These are phyloP conservation scores for Aspergillus baeticus DNA, from an alignment of 495 filamentous ascomycete genomes.

Conservation along the genomic window DNA sequence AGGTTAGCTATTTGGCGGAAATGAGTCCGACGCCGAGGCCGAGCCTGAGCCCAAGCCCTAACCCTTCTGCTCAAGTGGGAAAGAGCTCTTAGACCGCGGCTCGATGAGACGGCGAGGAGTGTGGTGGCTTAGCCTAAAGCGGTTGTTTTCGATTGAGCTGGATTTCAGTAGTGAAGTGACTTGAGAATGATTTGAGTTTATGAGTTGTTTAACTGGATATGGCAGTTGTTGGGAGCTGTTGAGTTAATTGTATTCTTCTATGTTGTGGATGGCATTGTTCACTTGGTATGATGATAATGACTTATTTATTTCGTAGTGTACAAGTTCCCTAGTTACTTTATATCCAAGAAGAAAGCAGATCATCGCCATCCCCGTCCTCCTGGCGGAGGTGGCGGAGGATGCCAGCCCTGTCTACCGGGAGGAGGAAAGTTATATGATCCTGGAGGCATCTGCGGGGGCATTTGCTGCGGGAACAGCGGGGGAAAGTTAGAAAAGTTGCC, in stretches of 20 bases:
- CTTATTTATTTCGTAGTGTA: background rate
- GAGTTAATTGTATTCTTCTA: background rate
- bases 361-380: slow-evolving; percentile 28
- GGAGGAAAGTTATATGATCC: slow-evolving; percentile 41
- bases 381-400: slow-evolving; percentile 27
- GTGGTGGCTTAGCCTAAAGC: too few species aligned
- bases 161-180: too few species aligned
- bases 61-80: too few species aligned
- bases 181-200: too few species aligned
- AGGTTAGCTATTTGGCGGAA: background rate
- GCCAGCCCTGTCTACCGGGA: slow-evolving; percentile 15
- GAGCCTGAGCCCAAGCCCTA: too few species aligned
- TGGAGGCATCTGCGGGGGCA: slow-evolving; percentile 35
- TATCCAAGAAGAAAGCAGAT: background rate
- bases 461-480: slow-evolving; percentile 35
- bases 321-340: slow-evolving; percentile 1
- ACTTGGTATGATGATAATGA: too few species aligned
- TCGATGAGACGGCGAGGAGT: too few species aligned
- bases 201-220: too few species aligned
- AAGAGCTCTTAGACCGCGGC: too few species aligned
- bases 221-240: too few species aligned
- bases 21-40: too few species aligned
- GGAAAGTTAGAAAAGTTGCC: slow-evolving; percentile 27
- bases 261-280: background rate
- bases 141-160: too few species aligned